These are phyloP conservation scores for Diaporthe vexans DNA, from an alignment of 2,329 filamentous ascomycete species.

Conservation along the genomic window DNA sequence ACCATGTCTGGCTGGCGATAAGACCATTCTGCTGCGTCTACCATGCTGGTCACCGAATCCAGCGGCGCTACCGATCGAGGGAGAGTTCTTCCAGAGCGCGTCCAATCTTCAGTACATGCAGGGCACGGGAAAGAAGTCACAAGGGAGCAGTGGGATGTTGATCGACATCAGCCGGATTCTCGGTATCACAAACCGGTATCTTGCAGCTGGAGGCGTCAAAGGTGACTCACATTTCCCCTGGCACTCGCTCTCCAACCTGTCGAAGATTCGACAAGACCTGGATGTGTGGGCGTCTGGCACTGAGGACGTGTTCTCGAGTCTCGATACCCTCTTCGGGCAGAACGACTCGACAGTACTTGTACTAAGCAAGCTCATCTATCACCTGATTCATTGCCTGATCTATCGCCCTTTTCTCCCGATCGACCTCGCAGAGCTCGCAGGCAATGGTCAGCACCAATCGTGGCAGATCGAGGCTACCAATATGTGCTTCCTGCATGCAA, in stretches of 20 bases:
- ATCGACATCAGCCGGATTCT: conserved; percentile 88
- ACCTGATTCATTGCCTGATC: conserved; percentile 87
- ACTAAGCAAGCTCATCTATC: conserved; percentile 88
- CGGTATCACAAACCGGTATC: conserved; percentile 85
- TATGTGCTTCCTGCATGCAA: conserved; percentile 87
- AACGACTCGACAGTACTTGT: conserved; percentile 83
- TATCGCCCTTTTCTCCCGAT: conserved; percentile 91
- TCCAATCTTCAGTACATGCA: conserved; percentile 83
- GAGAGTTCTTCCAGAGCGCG: conserved; percentile 84
- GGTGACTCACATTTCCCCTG: conserved; percentile 92
- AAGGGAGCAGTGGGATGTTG: conserved; percentile 83
- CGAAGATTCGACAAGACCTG: conserved; percentile 87
- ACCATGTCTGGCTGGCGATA: conserved; percentile 84
- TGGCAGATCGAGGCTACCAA: conserved; percentile 95
- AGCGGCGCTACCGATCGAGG: conserved; percentile 75
- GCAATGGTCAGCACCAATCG: conserved; percentile 86
- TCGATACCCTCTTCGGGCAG: conserved; percentile 82
- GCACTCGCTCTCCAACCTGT: conserved; percentile 88
- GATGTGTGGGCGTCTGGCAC: conserved; percentile 89
- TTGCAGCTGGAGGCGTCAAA: conserved; percentile 88
- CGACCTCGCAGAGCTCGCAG: conserved; percentile 83
- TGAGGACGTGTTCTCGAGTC: conserved; percentile 82
- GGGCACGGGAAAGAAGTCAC: conserved; percentile 76
- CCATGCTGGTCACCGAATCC: conserved; percentile 80
- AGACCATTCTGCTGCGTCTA: conserved; percentile 80